Conservation (phyloP, 345 rosid species). For the Reutealis trisperma region DNA sequence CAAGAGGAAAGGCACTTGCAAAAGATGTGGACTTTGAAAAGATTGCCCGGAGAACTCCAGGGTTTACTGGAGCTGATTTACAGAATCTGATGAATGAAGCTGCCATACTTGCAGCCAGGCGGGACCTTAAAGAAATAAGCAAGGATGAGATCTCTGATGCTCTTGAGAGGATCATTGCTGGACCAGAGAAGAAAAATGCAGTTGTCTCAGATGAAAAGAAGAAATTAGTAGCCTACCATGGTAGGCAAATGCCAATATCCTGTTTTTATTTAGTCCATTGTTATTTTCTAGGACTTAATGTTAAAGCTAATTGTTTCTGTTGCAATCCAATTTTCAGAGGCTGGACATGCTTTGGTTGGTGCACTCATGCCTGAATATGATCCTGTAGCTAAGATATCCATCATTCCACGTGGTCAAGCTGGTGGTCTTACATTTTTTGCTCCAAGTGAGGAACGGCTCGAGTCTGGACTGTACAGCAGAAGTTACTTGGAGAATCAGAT, state of each 20-base stretch:
- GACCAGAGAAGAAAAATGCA: conserved; percentile 98
- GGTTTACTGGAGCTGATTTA: conserved; percentile 94
- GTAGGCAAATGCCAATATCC: conserved; percentile 30
- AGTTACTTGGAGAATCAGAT: conserved; percentile 98
- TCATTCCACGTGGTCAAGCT: conserved; percentile 97
- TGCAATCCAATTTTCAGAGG: conserved; percentile 55
- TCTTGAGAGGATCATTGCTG: conserved; percentile 94
- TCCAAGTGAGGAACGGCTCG: conserved; percentile 96
- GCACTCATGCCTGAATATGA: conserved; percentile 98
- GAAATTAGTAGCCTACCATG: conserved; percentile 91
- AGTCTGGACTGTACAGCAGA: conserved; percentile 93
- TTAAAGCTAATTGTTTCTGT: conserved; percentile 4
- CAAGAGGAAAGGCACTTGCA: conserved; percentile 94
- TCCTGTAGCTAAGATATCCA: conserved; percentile 93
- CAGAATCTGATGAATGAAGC: conserved; percentile 99
- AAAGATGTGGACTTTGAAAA: conserved; percentile 97
- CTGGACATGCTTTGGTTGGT: conserved; percentile 97
- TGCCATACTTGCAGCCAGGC: conserved; percentile 95
- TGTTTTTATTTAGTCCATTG: background rate
- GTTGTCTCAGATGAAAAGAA: conserved; percentile 94
- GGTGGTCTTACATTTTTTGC: conserved; percentile 97
- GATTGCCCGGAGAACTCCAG: conserved; percentile 92
- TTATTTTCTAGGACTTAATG: background rate
- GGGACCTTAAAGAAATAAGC: conserved; percentile 96
- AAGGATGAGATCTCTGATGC: conserved; percentile 98